These are phyloP conservation scores for Cladosporium sp. DNA, from an alignment of 2,329 filamentous ascomycete species.

Conservation along the genomic window DNA sequence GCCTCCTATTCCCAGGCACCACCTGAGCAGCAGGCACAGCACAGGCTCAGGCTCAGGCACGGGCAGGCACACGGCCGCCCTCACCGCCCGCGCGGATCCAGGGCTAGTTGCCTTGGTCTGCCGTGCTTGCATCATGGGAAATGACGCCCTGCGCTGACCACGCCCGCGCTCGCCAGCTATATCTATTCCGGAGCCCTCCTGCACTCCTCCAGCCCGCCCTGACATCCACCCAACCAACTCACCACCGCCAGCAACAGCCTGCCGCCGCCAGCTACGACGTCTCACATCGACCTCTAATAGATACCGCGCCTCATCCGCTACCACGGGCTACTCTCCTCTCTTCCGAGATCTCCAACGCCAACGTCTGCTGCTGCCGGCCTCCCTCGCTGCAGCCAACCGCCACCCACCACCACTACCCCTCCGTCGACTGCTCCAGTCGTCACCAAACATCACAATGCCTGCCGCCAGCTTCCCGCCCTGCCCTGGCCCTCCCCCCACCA, in stretches of 20 bases:
- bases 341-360: slow-evolving; percentile 11
- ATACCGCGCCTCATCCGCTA: not conserved
- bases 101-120: slow-evolving; percentile 16
- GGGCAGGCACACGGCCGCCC: no score
- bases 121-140: slow-evolving; percentile 22
- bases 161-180: slow-evolving; percentile 2
- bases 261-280: not conserved
- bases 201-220: not conserved
- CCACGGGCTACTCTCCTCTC: slow-evolving; percentile 10
- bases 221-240: not conserved
- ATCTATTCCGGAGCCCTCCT: slow-evolving; percentile 4
- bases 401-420: not conserved
- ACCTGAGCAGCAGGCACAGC: not conserved
- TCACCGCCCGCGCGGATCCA: slow-evolving; percentile 13
- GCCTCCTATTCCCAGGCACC: slow-evolving; percentile 9
- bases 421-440: slow-evolving; percentile 3
- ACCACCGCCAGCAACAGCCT: not conserved
- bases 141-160: slow-evolving; percentile 14
- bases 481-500: slow-evolving; percentile 43
- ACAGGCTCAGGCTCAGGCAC: not conserved
- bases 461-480: slow-evolving; percentile 40
- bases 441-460: slow-evolving; percentile 30
- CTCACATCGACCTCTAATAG: not conserved
- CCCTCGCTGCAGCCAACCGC: slow-evolving; percentile 5
- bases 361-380: slow-evolving; percentile 9